Evolutionary conservation across 176 grass and related monocot species (phyloP), one percentile per base, ranked within the genome.

Genomic region (Poa pratensis): DNA sequence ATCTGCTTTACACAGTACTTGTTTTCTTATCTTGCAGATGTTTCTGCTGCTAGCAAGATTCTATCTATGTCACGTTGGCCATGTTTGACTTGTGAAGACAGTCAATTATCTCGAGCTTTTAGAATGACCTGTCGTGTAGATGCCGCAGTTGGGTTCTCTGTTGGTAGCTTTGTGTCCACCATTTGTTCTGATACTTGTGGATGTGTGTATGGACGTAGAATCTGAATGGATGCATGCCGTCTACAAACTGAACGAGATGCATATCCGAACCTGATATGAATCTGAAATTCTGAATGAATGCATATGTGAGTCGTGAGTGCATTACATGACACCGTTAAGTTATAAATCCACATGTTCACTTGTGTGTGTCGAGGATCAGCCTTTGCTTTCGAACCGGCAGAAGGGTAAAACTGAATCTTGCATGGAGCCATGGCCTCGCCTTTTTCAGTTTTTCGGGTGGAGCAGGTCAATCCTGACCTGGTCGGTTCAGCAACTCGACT

Each of bases 41-140:
- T 72, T 63, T 63, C 30, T 62, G 17, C 5, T 27, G 11, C 11
- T 42, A 7, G 4, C 39, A 40, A 40, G 39, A 40, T 40, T 40
- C 5, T 40, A 40, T 40, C 39, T 7, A 40, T 40, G 39, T 7
- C 39, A 40, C 39, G 4, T 40, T 3, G 39, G 39, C 39, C 39
- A 40, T 40, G 39, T 16, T 19, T 35, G 81, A 74, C 35, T 45
- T n/a, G 55, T 43, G 30, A 79, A 46, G 76, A 58, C 48, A 74
- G 15, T 75, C 27, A 80, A 67, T 27, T 48, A 48, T 68, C 37
- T 15, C 49, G 0, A 3, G 74, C 32, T 46, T 46, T 0, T 75
- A 14, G 45, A 12, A 19, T 20, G 40, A 22, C 51, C 3, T 18
- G 51, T 43, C 9, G n/a, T 64, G 6, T 52, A 17, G 30, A 51